These are phyloP conservation scores for Colletotrichum costaricense DNA, from an alignment of 2,329 filamentous ascomycete species.

Conservation along the genomic window DNA sequence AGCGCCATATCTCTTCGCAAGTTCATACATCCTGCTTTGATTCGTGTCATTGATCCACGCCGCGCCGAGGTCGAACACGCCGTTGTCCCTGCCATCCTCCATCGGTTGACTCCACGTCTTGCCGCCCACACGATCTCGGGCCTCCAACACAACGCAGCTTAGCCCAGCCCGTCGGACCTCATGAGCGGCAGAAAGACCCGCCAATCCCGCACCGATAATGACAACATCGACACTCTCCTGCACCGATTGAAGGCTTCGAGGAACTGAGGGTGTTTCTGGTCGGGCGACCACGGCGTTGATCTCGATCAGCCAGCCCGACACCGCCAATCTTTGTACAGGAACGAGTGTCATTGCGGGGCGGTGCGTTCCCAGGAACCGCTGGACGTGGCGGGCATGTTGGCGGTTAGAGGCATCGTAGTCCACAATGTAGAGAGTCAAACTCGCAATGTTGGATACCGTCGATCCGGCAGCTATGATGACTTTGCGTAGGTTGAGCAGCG, in stretches of 20 bases:
- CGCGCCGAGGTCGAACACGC: conserved; percentile 63
- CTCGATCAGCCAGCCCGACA: conserved; percentile 53
- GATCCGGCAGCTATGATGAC: conserved; percentile 50
- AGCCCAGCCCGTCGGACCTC: conserved; percentile 49
- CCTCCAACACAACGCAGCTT: conserved; percentile 59
- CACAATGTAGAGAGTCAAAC: conserved; percentile 56
- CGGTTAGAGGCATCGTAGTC: conserved; percentile 51
- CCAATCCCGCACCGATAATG: conserved; percentile 59
- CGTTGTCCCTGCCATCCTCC: conserved; percentile 40
- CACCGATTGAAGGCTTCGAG: conserved; percentile 1
- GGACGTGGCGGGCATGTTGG: conserved; percentile 49
- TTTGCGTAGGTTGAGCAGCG: conserved; percentile 50
- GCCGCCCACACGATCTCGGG: conserved; percentile 61
- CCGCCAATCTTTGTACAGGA: conserved; percentile 53
- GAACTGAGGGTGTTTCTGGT: conserved; percentile 22
- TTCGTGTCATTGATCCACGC: conserved; percentile 70
- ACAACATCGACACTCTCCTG: conserved; percentile 42
- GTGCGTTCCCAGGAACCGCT: conserved; percentile 51
- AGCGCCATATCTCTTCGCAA: conserved; percentile 53
- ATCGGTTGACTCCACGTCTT: conserved; percentile 57
- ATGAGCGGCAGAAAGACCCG: conserved; percentile 50
- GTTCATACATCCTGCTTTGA: conserved; percentile 56
- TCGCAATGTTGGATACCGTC: conserved; percentile 49
- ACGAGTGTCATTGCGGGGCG: conserved; percentile 55
- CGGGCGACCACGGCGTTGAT: conserved; percentile 52